These are phyloP conservation scores for Moesziomyces globuligerus DNA, from an alignment of 1,284 basidiomycete species.

Conservation along the genomic window DNA sequence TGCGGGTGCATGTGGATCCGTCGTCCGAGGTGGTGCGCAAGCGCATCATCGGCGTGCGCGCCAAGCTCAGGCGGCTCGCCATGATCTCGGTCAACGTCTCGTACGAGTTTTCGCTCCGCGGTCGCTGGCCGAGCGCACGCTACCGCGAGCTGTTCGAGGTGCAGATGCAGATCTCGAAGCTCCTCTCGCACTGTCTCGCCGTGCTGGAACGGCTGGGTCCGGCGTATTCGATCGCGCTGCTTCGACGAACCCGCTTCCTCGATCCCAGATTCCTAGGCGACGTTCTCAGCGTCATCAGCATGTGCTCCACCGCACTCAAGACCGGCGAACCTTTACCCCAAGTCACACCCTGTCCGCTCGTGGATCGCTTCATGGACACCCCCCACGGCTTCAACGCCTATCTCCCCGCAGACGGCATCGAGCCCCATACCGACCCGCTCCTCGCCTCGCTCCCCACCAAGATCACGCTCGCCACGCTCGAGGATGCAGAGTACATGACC, in stretches of 20 bases:
- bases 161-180: slow-evolving; percentile 58
- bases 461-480: slow-evolving; percentile 24
- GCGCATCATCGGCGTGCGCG: slow-evolving; percentile 63
- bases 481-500: slow-evolving; percentile 46
- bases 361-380: slow-evolving; percentile 74
- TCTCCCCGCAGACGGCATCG: neutral
- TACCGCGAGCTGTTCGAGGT: slow-evolving; percentile 47
- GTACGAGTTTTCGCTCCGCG: slow-evolving; percentile 67
- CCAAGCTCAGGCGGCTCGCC: slow-evolving; percentile 67
- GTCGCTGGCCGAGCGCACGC: slow-evolving; percentile 56
- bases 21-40: slow-evolving; percentile 38
- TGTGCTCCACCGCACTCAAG: slow-evolving; percentile 73
- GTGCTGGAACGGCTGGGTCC: slow-evolving; percentile 45
- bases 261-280: slow-evolving; percentile 86
- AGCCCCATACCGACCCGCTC: slow-evolving; percentile 7
- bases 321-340: slow-evolving; percentile 82
- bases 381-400: slow-evolving; percentile 66
- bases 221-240: slow-evolving; percentile 72
- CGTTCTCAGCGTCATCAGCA: slow-evolving; percentile 67
- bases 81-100: slow-evolving; percentile 66
- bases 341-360: slow-evolving; percentile 82
- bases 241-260: slow-evolving; percentile 78
- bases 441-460: slow-evolving; percentile 19
- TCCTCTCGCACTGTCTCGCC: slow-evolving; percentile 72
- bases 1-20: slow-evolving; percentile 23